Evolutionary conservation across 257 asterid genomes (phyloP), one percentile per base, ranked within the genome.

Genomic region (Nicotiana tomentosiformis): DNA sequence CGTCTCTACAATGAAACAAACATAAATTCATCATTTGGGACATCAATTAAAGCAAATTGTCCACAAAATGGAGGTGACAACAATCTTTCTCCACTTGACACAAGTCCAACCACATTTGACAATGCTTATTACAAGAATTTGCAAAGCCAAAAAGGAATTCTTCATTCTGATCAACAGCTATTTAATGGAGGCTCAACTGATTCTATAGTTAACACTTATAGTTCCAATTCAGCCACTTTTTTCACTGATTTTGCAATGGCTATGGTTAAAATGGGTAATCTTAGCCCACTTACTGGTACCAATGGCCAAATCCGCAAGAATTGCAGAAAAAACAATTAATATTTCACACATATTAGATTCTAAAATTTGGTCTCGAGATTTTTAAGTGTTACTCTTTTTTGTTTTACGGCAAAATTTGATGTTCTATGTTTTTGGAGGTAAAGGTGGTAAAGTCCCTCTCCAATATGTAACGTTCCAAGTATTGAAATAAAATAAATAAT

Each of bases 181-280:
- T 72, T 1, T 46, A 72, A 32, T 23, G 79, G 61, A 72, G 79
- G 79, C 60, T 72, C 61, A 1, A 72, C 78, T 0, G 60, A 72
- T 12, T 72, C 78, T 46, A 23, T 72, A 46, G 78, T 72, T 72
- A 72, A 46, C 15, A 72, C 60, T 46, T 46, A 72, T 20, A 72
- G 78, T 10, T n/a, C 78, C 1, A 72, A 46, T 46, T 46, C 61
- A 46, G 60, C 61, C 20, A 72, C 78, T 1, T 72, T 72, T 35
- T 72, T 72, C 0, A 16, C 78, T 46, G 78, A 72, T 12, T 72
- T 72, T 0, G 78, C 78, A 0, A 72, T 43, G 7, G 60, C 78
- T 6, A 72, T 72, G 78, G 78, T 72, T 30, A 72, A 72, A 72
- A 72, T 72, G 78, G 78, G 78, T 43, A 72, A 72, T 72, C 77